Conservation (phyloP, 371 early-diverging fungal species). For the Rhizomucor miehei region DNA sequence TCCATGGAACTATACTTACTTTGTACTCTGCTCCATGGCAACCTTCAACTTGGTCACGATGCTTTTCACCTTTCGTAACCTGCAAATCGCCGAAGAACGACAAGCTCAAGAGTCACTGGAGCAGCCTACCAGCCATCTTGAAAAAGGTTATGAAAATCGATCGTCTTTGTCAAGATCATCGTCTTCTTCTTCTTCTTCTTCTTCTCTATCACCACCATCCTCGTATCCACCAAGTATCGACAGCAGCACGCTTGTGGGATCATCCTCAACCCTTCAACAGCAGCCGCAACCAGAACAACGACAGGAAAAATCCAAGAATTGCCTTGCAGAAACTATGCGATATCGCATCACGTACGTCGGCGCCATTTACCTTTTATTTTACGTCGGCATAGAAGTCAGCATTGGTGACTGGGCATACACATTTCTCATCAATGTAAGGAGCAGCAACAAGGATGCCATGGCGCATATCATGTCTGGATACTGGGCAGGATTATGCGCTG, state of each 20-base stretch:
- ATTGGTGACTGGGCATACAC: constrained; percentile 23
- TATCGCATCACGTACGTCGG: constrained; percentile 16
- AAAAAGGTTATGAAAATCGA: constrained; percentile 3
- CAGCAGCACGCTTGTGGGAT: not conserved
- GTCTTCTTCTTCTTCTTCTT: too few relatives aligned
- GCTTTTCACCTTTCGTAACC: constrained; percentile 1
- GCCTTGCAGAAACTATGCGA: constrained; percentile 3
- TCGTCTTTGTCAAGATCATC: not conserved
- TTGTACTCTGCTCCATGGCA: constrained; percentile 13
- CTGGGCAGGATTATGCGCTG: constrained; percentile 21
- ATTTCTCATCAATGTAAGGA: constrained; percentile 18
- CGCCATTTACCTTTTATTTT: constrained; percentile 18
- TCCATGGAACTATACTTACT: constrained; percentile 16
- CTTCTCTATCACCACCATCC: not conserved
- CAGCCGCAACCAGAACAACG: not conserved
- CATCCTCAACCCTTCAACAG: too few relatives aligned
- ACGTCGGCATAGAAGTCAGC: constrained; percentile 27
- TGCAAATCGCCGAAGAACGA: constrained; percentile 2
- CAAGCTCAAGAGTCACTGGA: not conserved
- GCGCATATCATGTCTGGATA: constrained; percentile 21
- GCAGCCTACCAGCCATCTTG: not conserved
- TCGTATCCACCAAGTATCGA: not conserved
- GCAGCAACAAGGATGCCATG: constrained; percentile 12
- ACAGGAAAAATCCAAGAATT: not conserved
- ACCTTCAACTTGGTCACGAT: constrained; percentile 5